Conservation (phyloP, 306 rosid genomes). For the Quercus mongolica region DNA sequence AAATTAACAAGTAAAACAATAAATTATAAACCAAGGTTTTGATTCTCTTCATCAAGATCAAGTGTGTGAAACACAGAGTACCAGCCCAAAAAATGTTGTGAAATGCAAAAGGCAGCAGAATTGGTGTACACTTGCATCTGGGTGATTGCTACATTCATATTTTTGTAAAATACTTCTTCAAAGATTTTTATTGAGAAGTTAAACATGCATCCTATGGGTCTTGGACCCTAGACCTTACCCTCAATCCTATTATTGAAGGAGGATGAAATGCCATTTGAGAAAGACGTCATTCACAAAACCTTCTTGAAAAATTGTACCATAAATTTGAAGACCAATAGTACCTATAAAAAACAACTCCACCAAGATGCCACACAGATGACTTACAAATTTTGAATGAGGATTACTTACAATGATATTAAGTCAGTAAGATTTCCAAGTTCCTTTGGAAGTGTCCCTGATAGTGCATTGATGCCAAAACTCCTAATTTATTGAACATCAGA, state of each 20-base stretch:
- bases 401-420: slow-evolving; percentile 46
- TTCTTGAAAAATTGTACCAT: too few relatives aligned
- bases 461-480: background rate
- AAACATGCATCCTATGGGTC: too few relatives aligned
- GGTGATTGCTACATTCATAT: background rate
- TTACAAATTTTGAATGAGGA: background rate
- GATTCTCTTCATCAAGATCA: background rate
- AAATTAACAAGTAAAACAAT: slow-evolving; percentile 12
- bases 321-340: too few relatives aligned
- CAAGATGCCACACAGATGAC: too few relatives aligned
- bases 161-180: background rate
- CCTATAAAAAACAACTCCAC: too few relatives aligned
- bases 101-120: background rate
- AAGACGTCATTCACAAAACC: too few relatives aligned
- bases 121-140: background rate
- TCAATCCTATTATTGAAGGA: too few relatives aligned
- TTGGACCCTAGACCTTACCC: too few relatives aligned
- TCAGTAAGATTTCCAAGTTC: slow-evolving; percentile 60
- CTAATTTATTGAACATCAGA: slow-evolving; percentile 22
- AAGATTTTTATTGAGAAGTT: too few relatives aligned
- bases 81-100: too few relatives aligned
- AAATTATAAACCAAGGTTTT: background rate
- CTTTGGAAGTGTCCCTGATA: slow-evolving; percentile 76
- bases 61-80: background rate
- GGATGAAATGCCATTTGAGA: too few relatives aligned